Conservation (phyloP, 2,329 filamentous ascomycete species). For the Pestalotiopsis sp. region DNA sequence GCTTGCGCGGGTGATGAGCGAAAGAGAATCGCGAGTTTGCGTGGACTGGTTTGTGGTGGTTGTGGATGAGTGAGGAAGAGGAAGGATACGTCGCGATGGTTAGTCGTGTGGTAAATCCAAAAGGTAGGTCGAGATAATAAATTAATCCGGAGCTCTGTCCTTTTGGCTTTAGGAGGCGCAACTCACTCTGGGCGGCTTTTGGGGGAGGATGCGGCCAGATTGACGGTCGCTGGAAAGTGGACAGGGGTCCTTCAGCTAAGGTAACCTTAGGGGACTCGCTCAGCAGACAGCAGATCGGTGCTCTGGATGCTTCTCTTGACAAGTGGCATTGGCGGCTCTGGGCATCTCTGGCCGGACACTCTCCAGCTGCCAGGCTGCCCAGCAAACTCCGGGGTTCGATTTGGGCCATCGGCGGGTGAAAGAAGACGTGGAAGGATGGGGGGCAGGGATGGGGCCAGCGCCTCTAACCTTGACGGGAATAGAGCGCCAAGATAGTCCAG, state of each 20-base stretch:
- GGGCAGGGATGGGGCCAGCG: neutral
- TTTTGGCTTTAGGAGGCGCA: neutral
- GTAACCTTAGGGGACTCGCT: neutral
- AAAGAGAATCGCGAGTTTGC: neutral
- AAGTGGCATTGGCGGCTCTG: conserved; percentile 2
- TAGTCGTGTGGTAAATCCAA: neutral
- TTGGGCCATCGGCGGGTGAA: neutral
- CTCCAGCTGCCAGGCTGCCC: conserved; percentile 2
- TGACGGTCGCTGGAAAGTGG: conserved; percentile 6
- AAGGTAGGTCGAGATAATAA: conserved; percentile 4
- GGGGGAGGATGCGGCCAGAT: conserved; percentile 19
- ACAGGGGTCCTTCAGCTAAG: neutral
- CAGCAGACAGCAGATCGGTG: neutral
- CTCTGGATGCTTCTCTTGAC: conserved; percentile 11
- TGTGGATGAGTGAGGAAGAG: conserved; percentile 5
- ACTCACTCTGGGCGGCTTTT: neutral
- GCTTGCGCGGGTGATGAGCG: conserved; percentile 8
- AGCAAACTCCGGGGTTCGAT: neutral
- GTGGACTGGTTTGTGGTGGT: neutral
- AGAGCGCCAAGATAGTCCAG: neutral
- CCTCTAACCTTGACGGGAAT: neutral
- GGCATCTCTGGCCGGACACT: neutral
- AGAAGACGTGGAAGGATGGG: neutral
- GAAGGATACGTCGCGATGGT: conserved; percentile 9
- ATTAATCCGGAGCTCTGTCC: conserved; percentile 5